Conservation (phyloP, 23 red algal species). For the Gracilariopsis chorda region DNA sequence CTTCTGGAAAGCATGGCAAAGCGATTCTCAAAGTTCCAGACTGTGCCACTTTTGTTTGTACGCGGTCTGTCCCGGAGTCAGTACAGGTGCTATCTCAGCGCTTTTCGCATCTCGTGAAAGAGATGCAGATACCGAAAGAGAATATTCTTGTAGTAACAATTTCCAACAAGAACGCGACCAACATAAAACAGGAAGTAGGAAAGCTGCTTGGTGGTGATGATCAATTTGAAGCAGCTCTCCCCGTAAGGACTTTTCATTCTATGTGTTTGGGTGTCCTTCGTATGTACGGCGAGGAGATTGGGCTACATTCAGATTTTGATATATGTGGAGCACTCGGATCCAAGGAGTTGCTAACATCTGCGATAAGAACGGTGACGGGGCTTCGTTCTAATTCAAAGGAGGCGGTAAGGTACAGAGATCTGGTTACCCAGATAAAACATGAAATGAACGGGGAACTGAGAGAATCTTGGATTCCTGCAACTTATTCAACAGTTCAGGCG, state of each 20-base stretch:
- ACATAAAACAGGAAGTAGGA: not conserved
- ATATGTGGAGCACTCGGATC: constrained; percentile 9
- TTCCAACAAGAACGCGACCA: constrained; percentile 8
- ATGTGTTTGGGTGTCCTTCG: not conserved
- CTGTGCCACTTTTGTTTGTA: not conserved
- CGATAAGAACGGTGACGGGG: not conserved
- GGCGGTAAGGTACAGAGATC: not conserved
- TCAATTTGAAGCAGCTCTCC: not conserved
- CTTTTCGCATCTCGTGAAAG: not conserved
- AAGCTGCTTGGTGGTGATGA: not conserved
- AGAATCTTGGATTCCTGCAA: not conserved
- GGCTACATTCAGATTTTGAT: not conserved
- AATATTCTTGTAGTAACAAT: not conserved
- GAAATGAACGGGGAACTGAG: not conserved
- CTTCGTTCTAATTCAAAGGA: not conserved
- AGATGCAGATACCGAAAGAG: not conserved
- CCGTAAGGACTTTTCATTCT: not conserved
- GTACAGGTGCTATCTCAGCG: not conserved
- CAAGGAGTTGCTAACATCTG: not conserved
- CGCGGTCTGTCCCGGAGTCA: not conserved
- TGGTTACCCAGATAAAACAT: not conserved
- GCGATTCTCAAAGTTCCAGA: not conserved
- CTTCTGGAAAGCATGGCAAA: not conserved
- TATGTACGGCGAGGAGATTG: not conserved
- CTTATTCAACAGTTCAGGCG: not conserved